These are phyloP conservation scores for Naegleria lovaniensis DNA, from an alignment of 208 protist genomes.

Conservation along the genomic window DNA sequence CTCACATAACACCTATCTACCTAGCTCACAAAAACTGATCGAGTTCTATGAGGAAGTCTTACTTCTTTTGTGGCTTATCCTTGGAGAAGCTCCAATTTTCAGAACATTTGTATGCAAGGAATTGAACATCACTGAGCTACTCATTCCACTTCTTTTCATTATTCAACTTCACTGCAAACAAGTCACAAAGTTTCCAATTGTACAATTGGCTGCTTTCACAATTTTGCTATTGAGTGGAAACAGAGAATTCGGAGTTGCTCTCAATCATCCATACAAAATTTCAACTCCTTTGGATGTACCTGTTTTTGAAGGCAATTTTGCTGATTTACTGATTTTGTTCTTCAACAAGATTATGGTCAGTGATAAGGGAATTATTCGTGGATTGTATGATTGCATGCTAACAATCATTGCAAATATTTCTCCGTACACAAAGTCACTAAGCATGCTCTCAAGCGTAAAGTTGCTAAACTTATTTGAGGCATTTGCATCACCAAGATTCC, in stretches of 20 bases:
- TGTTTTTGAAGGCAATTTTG: slow-evolving; percentile 2
- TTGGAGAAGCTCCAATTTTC: neutral
- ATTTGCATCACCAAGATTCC: neutral
- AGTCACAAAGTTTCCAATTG: neutral
- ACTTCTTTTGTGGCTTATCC: neutral
- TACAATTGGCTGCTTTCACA: slow-evolving; percentile 1
- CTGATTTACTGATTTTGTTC: neutral
- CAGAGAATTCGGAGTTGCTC: slow-evolving; percentile 22
- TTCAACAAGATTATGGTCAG: neutral
- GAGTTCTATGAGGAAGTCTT: slow-evolving; percentile 22
- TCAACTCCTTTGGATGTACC: slow-evolving; percentile 1
- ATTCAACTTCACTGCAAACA: neutral
- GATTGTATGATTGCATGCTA: slow-evolving; percentile 25
- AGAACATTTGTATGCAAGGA: slow-evolving; percentile 5
- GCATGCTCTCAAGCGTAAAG: neutral
- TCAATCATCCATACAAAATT: slow-evolving; percentile 9
- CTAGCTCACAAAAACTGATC: slow-evolving; percentile 9
- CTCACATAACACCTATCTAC: slow-evolving; percentile 17
- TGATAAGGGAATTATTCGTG: slow-evolving; percentile 1
- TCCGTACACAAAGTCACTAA: slow-evolving; percentile 14
- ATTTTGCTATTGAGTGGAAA: slow-evolving; percentile 2
- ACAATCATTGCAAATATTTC: slow-evolving; percentile 24
- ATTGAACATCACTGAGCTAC: neutral
- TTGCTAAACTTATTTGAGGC: slow-evolving; percentile 19
- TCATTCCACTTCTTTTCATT: slow-evolving; percentile 22